These are phyloP conservation scores for Maudiozyma turicensis DNA, from an alignment of 805 yeast species.

Conservation along the genomic window DNA sequence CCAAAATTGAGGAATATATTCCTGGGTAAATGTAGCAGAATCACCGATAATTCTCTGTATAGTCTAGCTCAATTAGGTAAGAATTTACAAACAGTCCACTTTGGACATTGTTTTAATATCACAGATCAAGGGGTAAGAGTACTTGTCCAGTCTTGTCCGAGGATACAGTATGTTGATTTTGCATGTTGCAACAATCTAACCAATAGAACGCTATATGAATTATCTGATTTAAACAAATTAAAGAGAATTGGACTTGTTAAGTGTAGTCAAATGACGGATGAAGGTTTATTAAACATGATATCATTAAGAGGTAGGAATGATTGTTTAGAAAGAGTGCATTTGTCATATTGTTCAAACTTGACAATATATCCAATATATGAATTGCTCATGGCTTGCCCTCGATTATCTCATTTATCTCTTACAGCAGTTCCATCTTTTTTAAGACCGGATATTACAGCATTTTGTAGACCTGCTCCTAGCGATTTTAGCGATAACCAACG, in stretches of 20 bases:
- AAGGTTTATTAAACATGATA: constrained; percentile 62
- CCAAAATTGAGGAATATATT: constrained; percentile 84
- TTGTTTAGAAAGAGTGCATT: constrained; percentile 83
- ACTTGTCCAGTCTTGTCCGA: constrained; percentile 65
- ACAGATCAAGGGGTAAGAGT: constrained; percentile 81
- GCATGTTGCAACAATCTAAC: constrained; percentile 92
- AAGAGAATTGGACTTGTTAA: constrained; percentile 90
- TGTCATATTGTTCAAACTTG: constrained; percentile 79
- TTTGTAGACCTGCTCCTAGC: constrained; percentile 86
- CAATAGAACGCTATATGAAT: constrained; percentile 65
- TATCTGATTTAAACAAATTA: constrained; percentile 67
- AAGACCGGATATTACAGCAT: constrained; percentile 72
- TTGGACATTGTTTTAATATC: constrained; percentile 86
- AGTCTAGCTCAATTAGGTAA: constrained; percentile 67
- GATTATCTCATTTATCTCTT: constrained; percentile 78
- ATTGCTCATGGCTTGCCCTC: constrained; percentile 70
- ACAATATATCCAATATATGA: constrained; percentile 69
- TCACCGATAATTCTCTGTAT: constrained; percentile 72
- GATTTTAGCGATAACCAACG: constrained; percentile 85
- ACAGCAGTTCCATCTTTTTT: constrained; percentile 91
- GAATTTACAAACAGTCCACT: constrained; percentile 77
- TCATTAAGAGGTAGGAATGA: constrained; percentile 63
- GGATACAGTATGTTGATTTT: constrained; percentile 85
- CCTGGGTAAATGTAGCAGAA: constrained; percentile 76
- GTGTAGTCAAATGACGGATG: constrained; percentile 79